Percentiles rank a stretch among this genome's conserved stretches.
Evolutionary conservation across 805 yeast genomes (phyloP).

Genomic region (Candida orba): DNA sequence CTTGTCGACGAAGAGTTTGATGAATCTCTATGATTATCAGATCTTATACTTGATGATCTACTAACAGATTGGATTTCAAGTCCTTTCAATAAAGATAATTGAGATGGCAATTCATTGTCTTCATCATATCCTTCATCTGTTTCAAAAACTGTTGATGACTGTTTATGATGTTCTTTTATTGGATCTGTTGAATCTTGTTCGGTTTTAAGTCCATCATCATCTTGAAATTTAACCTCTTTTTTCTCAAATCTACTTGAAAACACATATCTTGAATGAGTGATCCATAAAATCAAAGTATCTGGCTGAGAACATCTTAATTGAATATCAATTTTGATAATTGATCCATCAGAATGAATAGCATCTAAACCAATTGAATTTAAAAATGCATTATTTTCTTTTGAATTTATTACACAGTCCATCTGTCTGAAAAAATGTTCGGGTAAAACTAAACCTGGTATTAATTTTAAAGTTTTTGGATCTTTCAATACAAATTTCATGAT

Average conservation of each 20-base stretch:
- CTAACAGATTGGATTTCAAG: constrained; percentile 26
- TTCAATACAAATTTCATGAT: constrained; percentile 25
- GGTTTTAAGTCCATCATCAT: constrained; percentile 6
- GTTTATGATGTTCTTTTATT: not conserved
- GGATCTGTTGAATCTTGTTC: not conserved
- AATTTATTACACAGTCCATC: constrained; percentile 30
- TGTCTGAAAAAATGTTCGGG: constrained; percentile 90
- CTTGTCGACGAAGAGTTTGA: constrained; percentile 14
- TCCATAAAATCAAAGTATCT: constrained; percentile 67
- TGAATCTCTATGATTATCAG: constrained; percentile 11
- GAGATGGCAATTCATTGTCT: constrained; percentile 32
- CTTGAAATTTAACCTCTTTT: constrained; percentile 10
- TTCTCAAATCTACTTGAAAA: constrained; percentile 13
- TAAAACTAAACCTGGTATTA: constrained; percentile 64
- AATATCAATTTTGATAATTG: constrained; percentile 58
- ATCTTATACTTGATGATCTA: constrained; percentile 21
- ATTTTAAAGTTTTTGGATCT: constrained; percentile 33
- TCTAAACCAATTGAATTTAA: constrained; percentile 61
- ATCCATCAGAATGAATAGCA: constrained; percentile 69
- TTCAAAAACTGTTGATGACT: constrained; percentile 1
- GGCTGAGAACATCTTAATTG: constrained; percentile 66
- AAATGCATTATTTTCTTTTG: constrained; percentile 38
- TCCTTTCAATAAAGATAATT: constrained; percentile 32
- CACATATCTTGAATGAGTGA: constrained; percentile 64
- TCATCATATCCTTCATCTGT: constrained; percentile 26